These are phyloP conservation scores for Leishmania tarentolae DNA, from an alignment of 208 protist genomes.

Conservation along the genomic window DNA sequence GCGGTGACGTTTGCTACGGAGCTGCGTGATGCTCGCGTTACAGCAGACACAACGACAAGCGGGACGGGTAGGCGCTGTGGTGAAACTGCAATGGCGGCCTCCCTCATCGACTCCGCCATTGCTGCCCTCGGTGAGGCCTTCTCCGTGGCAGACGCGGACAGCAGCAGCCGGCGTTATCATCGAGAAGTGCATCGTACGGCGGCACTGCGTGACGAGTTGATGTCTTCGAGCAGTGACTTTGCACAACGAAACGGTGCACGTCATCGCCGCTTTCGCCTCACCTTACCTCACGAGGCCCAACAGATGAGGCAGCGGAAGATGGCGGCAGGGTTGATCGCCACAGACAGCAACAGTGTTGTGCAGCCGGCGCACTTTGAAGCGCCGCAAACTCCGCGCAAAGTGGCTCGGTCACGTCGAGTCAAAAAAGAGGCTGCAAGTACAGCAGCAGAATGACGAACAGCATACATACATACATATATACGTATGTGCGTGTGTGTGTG, in stretches of 20 bases:
- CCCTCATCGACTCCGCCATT: slow-evolving; percentile 27
- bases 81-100: neutral
- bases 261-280: slow-evolving; percentile 22
- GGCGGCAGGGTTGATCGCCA: neutral
- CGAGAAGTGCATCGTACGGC: slow-evolving; percentile 1
- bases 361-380: slow-evolving; percentile 36
- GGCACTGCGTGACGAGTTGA: neutral
- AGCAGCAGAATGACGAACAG: neutral
- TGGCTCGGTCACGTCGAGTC: slow-evolving; percentile 43
- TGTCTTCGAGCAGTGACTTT: neutral
- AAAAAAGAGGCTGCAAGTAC: slow-evolving; percentile 2
- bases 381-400: slow-evolving; percentile 55
- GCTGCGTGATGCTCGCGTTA: slow-evolving; percentile 1
- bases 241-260: neutral
- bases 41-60: neutral
- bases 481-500: slow-evolving; percentile 1
- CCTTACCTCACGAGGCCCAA: slow-evolving; percentile 6
- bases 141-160: neutral
- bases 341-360: neutral
- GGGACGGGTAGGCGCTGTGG: neutral
- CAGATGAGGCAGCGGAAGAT: neutral
- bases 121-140: slow-evolving; percentile 24
- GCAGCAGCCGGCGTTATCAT: neutral
- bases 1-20: slow-evolving; percentile 20
- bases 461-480: neutral